These are phyloP conservation scores for Saxispiralis lemnorum DNA, from an alignment of 495 filamentous ascomycete species.

Conservation along the genomic window DNA sequence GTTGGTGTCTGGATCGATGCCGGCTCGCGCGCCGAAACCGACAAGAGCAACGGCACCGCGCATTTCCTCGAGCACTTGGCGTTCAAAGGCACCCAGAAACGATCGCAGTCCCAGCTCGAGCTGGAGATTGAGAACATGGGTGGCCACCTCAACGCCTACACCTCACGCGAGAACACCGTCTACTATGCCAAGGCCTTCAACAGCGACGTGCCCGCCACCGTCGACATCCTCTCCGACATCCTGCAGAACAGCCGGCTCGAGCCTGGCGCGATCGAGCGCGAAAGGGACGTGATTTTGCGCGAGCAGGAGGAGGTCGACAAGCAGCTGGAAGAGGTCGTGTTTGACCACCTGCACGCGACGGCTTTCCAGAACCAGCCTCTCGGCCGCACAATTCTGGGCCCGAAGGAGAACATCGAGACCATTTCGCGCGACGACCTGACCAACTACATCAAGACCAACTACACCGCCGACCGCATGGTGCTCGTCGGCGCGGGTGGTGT, in stretches of 20 bases:
- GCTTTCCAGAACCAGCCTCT: conserved; percentile 91
- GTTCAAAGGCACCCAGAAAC: conserved; percentile 94
- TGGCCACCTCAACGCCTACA: conserved; percentile 97
- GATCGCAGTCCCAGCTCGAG: conserved; percentile 89
- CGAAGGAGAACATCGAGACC: conserved; percentile 93
- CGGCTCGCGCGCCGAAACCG: conserved; percentile 93
- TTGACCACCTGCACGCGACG: conserved; percentile 96
- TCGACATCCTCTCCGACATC: conserved; percentile 97
- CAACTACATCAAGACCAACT: conserved; percentile 98
- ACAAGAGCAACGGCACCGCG: conserved; percentile 94
- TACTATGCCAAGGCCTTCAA: conserved; percentile 99
- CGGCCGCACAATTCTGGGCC: conserved; percentile 92
- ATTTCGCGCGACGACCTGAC: conserved; percentile 77
- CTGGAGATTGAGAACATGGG: conserved; percentile 99
- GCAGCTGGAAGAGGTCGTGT: conserved; percentile 97
- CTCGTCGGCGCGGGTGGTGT: conserved; percentile 89
- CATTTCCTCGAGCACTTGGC: conserved; percentile 99
- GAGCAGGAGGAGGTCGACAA: conserved; percentile 99
- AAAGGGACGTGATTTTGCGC: conserved; percentile 93
- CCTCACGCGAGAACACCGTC: conserved; percentile 97
- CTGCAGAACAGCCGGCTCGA: conserved; percentile 98
- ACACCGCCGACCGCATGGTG: conserved; percentile 98
- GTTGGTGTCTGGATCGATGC: conserved; percentile 99
- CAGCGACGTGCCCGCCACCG: conserved; percentile 80
- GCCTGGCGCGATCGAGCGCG: conserved; percentile 75